Evolutionary conservation across 768 basidiomycete species (phyloP), one percentile per base, ranked within the genome.

Genomic region (Goffeauzyma gilvescens): DNA sequence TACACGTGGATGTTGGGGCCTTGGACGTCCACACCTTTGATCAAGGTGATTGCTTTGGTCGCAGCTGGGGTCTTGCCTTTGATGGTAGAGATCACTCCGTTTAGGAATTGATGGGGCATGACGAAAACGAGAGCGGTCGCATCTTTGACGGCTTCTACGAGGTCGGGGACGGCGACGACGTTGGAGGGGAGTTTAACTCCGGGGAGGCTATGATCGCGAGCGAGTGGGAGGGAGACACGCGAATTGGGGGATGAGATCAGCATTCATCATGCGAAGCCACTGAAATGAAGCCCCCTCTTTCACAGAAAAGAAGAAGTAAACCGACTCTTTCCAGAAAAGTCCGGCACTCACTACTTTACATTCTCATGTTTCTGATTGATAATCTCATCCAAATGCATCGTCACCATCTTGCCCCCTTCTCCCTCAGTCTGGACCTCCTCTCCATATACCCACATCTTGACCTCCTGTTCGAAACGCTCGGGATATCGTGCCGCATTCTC

Each of bases 101-200:
- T n/a, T n/a, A n/a, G n/a, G n/a, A n/a, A 63, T 53, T 69, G 68
- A 48, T 70, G 69, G n/a, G 69, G 69, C 41, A 67, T 53, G 28
- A 70, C 69, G 36, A 70, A 67, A 32, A 70, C 59, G 37, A 70
- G 44, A 1, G 65, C 66, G 9, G 67, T 69, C 8, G 67, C 68
- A 18, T 56, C 68, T 41, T 67, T 57, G 45, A 68, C 54, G 2
- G 66, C 60, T 43, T 68, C 60, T 15, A 50, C 41, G 2, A 70
- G 36, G 46, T 69, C 65, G 4, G 68, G 63, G 12, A 66, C 54
- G 32, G 69, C 69, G 17, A 62, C 51, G 24, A 70, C 62, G 41
- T 67, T 67, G 22, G 64, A 57, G 4, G 63, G 58, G 1, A 69
- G 53, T 25, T 55, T 45, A 44, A 68, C 54, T 17, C 56, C 65